Base-by-base conservation (phyloP, 129 eudicot species). In the Lactuca saligna region DNA sequence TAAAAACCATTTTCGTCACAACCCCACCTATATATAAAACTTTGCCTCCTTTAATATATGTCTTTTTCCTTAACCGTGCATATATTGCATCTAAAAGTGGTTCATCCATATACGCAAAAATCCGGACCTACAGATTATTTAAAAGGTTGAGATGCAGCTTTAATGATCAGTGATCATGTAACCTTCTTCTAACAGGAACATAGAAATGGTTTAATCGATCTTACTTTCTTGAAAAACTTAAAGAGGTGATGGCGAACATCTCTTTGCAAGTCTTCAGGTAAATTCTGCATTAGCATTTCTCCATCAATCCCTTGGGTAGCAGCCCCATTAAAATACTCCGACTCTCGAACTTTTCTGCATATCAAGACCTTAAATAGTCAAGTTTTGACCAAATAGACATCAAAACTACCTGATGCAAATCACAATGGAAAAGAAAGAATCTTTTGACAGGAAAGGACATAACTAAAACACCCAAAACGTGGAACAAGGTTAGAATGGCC, bases 1-100 rank as follows among this genome's bases (percentile, higher is more conserved):
- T 83, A 56, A 86, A 86, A 17, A 86, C 88, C 85, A 86, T 86
- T 68, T 86, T 82, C 65, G 75, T 82, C 29, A 82, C 49, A 6
- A 77, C 66, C 46, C 85, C 75, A 15, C 82, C 82, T 9, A 1
- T 82, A 63, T 74, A 65, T 31, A 86, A 65, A 25, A 78, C 68
- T 77, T 59, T 83, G 81, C 88, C 83, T 37, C 79, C 88, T 63
- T 67, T 83, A 44, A 86, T 78, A 64, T 82, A 86, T 62, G 85
- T 82, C 54, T 71, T 82, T 35, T 79, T 25, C 29, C 29, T 25
- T 25, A 25, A 25, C 29, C 29, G 1, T 25, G 1, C 29, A 25
- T 25, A 25, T 25, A 25, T 25, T 25, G 29, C 29, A 25, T 25
- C 29, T 25, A 25, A 25, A 25, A 25, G 29, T 25, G 81, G 83